Conservation (phyloP, 2,329 filamentous ascomycete species). For the Cryoendolithus antarcticus region DNA sequence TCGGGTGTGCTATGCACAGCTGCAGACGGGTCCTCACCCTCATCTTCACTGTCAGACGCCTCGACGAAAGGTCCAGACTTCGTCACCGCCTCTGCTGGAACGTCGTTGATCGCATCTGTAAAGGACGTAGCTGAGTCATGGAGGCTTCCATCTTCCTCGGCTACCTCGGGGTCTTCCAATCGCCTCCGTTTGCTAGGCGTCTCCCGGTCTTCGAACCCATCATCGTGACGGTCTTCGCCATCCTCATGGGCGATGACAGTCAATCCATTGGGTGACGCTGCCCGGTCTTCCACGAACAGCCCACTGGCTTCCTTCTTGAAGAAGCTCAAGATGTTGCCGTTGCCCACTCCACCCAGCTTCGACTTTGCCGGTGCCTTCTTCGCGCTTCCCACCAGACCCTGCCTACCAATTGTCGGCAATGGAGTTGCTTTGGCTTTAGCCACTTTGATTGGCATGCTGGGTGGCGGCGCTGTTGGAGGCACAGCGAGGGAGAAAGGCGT, state of each 20-base stretch:
- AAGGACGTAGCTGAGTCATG: background rate
- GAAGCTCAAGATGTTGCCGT: conserved; percentile 42
- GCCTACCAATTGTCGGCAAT: conserved; percentile 18
- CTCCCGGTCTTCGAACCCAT: conserved; percentile 33
- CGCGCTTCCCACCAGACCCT: conserved; percentile 18
- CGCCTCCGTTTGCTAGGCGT: conserved; percentile 1
- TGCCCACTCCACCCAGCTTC: conserved; percentile 28
- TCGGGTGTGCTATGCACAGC: conserved; percentile 7
- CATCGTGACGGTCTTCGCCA: conserved; percentile 10
- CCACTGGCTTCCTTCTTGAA: conserved; percentile 35
- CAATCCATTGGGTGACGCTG: background rate
- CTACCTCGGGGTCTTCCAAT: conserved; percentile 17
- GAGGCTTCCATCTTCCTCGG: conserved; percentile 8
- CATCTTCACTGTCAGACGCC: conserved; percentile 52
- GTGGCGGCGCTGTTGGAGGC: conserved; percentile 17
- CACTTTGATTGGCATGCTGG: conserved; percentile 16
- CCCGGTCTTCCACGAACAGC: conserved; percentile 25
- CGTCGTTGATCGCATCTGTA: background rate
- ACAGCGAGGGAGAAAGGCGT: conserved; percentile 19
- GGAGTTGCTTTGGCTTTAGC: conserved; percentile 16
- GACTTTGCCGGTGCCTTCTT: conserved; percentile 23
- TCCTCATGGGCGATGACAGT: conserved; percentile 8
- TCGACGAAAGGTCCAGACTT: conserved; percentile 54
- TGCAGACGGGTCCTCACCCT: conserved; percentile 17
- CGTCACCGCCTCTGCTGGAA: conserved; percentile 3